Conservation (phyloP, 75 land plant genomes). For the Isoetes taiwanensis region DNA sequence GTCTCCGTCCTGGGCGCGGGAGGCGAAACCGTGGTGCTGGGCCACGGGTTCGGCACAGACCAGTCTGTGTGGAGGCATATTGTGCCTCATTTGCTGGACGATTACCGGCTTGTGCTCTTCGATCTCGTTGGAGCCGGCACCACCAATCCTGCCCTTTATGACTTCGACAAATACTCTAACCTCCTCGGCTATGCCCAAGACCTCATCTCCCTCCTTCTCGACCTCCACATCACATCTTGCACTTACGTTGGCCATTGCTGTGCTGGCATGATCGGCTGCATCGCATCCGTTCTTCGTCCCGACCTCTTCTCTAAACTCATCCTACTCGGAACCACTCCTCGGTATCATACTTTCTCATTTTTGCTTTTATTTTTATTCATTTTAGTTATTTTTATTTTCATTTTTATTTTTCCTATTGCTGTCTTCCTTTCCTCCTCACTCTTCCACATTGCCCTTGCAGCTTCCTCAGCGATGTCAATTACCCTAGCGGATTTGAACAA, state of each 20-base stretch:
- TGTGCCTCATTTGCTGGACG: conserved; percentile 23
- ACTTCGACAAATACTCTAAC: conserved; percentile 16
- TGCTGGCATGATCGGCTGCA: conserved; percentile 68
- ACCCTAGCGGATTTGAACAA: conserved; percentile 62
- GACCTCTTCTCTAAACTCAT: conserved; percentile 44
- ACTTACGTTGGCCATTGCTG: conserved; percentile 64
- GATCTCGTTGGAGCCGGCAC: conserved; percentile 24
- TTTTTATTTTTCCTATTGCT: too few species aligned
- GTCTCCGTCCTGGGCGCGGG: conserved; percentile 33
- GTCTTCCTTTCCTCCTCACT: not conserved
- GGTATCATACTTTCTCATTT: too few species aligned
- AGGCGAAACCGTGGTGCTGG: conserved; percentile 25
- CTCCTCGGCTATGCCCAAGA: conserved; percentile 64
- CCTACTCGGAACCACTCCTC: conserved; percentile 55
- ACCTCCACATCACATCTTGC: conserved; percentile 16
- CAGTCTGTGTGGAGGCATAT: conserved; percentile 48
- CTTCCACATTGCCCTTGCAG: too few species aligned
- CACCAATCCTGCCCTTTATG: conserved; percentile 13
- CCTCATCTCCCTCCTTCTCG: conserved; percentile 36
- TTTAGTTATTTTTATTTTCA: not conserved
- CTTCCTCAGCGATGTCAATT: conserved; percentile 45
- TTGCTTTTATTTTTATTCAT: too few species aligned
- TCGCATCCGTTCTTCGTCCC: conserved; percentile 55
- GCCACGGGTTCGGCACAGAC: conserved; percentile 52
- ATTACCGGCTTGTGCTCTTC: conserved; percentile 28